Evolutionary conservation across 805 yeast species (phyloP), one percentile per base, ranked within the genome.

Genomic region (Saccharomyces cerevisiae): DNA sequence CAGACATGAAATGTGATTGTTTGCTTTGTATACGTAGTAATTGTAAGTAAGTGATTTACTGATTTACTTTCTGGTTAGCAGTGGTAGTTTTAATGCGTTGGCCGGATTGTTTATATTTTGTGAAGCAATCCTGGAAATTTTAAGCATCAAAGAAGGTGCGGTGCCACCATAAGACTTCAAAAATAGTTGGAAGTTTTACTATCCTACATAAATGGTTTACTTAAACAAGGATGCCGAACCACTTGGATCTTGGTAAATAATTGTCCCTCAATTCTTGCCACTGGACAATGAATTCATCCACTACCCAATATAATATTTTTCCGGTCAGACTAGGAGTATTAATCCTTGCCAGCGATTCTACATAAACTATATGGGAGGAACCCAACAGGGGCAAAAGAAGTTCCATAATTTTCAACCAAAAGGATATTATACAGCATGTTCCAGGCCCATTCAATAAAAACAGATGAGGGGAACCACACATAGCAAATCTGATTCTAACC

Each of bases 341-440:
- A 9, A 90, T 96, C 46, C 98, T 74, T 0, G 98, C 97, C 46
- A 92, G 74, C 50, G 94, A 84, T 69, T 92, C 98, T 27, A 92
- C 74, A 64, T 92, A 94, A 1, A 94, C 69, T 26, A 94, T 83
- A 90, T 97, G 4, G 91, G 97, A 2, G 13, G 57, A 50, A 6
- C 61, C 51, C 41, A 58, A 59, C 28, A 58, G 31, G 4, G 57
- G 46, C 22, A 59, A 49, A 22, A 64, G 27, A 46, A 53, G 55
- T 46, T 67, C 69, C 14, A 66, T 48, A 8, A 63, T 3, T 48
- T 67, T 67, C 22, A 68, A 60, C 68, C 67, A 67, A 6, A 60
- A 27, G 1, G 67, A 57, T 6, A 69, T 54, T 5, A 70, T 59
- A 48, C 72, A 69, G 59, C 72, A 69, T 2, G 72, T 70, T 21